A percentile compares a stretch with the other conserved stretches of the same genome.
Evolutionary conservation across 352 stramenopile genomes (phyloP).

Genomic region (Phytophthora pistaciae): DNA sequence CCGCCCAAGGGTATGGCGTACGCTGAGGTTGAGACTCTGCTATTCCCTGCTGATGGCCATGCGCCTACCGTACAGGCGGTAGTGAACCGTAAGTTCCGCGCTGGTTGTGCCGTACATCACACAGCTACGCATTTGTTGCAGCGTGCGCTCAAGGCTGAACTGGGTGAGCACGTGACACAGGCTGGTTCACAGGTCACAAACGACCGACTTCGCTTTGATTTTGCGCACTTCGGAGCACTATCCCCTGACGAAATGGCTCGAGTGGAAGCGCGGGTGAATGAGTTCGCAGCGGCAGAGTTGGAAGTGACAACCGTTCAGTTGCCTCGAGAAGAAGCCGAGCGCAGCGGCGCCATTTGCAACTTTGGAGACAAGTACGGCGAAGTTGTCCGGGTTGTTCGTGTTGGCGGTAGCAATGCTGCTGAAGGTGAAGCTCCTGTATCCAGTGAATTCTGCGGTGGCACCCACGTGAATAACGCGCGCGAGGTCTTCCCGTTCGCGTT

Average conservation of each 20-base stretch:
- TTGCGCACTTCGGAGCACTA: constrained; percentile 80
- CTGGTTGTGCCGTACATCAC: constrained; percentile 74
- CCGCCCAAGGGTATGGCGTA: constrained; percentile 40
- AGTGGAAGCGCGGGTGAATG: constrained; percentile 70
- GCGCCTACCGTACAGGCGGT: constrained; percentile 40
- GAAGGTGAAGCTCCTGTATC: constrained; percentile 30
- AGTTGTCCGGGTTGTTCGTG: constrained; percentile 74
- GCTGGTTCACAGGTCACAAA: constrained; percentile 69
- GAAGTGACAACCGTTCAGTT: constrained; percentile 54
- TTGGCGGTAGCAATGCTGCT: constrained; percentile 38
- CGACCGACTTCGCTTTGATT: constrained; percentile 84
- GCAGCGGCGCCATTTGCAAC: constrained; percentile 76
- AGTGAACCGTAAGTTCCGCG: constrained; percentile 62
- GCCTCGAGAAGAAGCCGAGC: constrained; percentile 56
- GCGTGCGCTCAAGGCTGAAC: constrained; percentile 64
- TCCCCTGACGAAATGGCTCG: constrained; percentile 65
- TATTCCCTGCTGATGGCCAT: constrained; percentile 9
- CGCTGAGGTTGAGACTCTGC: constrained; percentile 35
- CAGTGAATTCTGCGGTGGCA: constrained; percentile 84
- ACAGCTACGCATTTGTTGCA: constrained; percentile 86
- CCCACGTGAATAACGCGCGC: constrained; percentile 59
- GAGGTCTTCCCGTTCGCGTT: constrained; percentile 80
- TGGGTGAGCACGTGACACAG: constrained; percentile 82
- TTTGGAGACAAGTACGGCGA: constrained; percentile 90
- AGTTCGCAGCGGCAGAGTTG: constrained; percentile 51